Evolutionary conservation across 2,329 filamentous ascomycete species (phyloP).

Genomic region (Akanthomyces muscarius): DNA sequence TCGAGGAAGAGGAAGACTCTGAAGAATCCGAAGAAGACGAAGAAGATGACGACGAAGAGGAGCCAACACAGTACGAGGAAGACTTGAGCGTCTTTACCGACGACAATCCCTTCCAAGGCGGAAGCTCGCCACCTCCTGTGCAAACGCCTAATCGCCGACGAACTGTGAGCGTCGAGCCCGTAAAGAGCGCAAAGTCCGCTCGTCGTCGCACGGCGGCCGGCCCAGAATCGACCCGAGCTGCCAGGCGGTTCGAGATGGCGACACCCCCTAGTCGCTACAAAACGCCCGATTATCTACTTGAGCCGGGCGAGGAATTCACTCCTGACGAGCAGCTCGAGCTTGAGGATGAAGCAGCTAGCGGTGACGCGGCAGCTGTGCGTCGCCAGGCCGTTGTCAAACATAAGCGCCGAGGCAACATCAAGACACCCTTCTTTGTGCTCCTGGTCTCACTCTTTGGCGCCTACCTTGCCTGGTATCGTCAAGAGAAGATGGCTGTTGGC

Average conservation of each 20-base stretch:
- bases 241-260: slow-evolving; percentile 57
- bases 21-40: slow-evolving; percentile 53
- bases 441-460: slow-evolving; percentile 65
- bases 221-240: slow-evolving; percentile 30
- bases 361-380: slow-evolving; percentile 43
- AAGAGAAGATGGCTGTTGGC: slow-evolving; percentile 93
- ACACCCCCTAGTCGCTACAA: slow-evolving; percentile 33
- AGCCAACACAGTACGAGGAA: slow-evolving; percentile 34
- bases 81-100: slow-evolving; percentile 69
- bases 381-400: slow-evolving; percentile 36
- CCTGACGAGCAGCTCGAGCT: slow-evolving; percentile 83
- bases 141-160: slow-evolving; percentile 49
- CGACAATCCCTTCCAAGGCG: slow-evolving; percentile 92
- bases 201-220: slow-evolving; percentile 43
- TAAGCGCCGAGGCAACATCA: slow-evolving; percentile 44
- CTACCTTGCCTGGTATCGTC: slow-evolving; percentile 79
- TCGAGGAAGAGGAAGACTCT: slow-evolving; percentile 25
- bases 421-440: slow-evolving; percentile 67
- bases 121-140: slow-evolving; percentile 61
- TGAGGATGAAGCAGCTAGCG: slow-evolving; percentile 59
- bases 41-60: slow-evolving; percentile 34
- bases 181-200: slow-evolving; percentile 39
- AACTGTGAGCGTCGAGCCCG: slow-evolving; percentile 41
- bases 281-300: slow-evolving; percentile 41
- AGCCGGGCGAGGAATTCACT: slow-evolving; percentile 87